A percentile compares a stretch with the other conserved stretches of the same genome.
These are phyloP conservation scores for Neofusicoccum umdonicola DNA, from an alignment of 2,329 filamentous ascomycete genomes.

Conservation along the genomic window DNA sequence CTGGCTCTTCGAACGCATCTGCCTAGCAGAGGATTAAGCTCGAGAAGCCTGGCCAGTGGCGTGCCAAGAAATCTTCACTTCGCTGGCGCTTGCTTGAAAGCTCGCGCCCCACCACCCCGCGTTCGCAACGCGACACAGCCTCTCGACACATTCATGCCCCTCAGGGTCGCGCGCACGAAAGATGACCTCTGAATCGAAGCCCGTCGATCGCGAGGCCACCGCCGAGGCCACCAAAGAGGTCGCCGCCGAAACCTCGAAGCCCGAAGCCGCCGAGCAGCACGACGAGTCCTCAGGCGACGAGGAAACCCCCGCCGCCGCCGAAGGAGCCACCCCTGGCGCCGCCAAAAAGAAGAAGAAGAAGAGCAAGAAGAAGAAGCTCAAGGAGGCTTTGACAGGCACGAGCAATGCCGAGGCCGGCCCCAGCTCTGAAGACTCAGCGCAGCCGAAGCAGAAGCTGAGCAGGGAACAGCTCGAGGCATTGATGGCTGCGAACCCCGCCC, in stretches of 20 bases:
- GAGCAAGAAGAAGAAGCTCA: slow-evolving; percentile 63
- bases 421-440: not conserved
- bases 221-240: slow-evolving; percentile 39
- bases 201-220: slow-evolving; percentile 52
- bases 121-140: not conserved
- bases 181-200: slow-evolving; percentile 55
- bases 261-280: slow-evolving; percentile 35
- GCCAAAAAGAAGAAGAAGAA: slow-evolving; percentile 62
- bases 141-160: not conserved
- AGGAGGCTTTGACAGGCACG: slow-evolving; percentile 40
- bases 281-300: slow-evolving; percentile 30
- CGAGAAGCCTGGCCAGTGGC: not conserved
- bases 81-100: not conserved
- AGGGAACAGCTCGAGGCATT: slow-evolving; percentile 38
- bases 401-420: slow-evolving; percentile 26
- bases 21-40: not conserved
- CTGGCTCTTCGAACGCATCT: not conserved
- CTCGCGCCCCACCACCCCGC: slow-evolving; percentile 17
- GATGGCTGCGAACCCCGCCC: slow-evolving; percentile 37
- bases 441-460: slow-evolving; percentile 26
- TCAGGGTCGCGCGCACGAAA: not conserved
- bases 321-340: slow-evolving; percentile 12
- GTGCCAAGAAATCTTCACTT: not conserved
- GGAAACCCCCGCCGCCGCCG: slow-evolving; percentile 33
- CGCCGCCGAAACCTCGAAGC: slow-evolving; percentile 20